phyloP scores from a whole-genome alignment of 1,284 basidiomycete genomes.

The Paramarasmius palmivorus region DNA sequence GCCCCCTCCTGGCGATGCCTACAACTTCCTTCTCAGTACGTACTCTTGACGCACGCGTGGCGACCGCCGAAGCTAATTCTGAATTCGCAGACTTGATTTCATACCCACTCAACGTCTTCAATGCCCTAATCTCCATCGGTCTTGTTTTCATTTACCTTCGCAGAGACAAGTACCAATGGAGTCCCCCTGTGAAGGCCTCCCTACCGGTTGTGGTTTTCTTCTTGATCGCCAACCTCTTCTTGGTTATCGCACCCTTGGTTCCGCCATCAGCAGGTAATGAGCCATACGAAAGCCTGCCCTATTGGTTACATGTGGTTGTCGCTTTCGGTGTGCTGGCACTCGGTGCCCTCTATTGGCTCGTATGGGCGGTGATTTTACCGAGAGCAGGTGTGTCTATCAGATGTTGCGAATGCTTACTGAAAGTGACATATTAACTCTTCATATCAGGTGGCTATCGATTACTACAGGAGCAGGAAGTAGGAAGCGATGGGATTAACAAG shows the following conservation, averaged over 20 bases:
- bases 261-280: slow-evolving; percentile 7
- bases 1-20: slow-evolving; percentile 13
- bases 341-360: slow-evolving; percentile 10
- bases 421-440: background rate
- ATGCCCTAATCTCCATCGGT: slow-evolving; percentile 11
- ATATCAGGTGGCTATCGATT: background rate
- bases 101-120: slow-evolving; percentile 13
- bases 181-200: slow-evolving; percentile 5
- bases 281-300: slow-evolving; percentile 11
- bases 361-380: slow-evolving; percentile 12
- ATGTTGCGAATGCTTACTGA: background rate
- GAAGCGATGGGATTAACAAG: no score
- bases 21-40: slow-evolving; percentile 11
- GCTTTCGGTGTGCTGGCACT: slow-evolving; percentile 7
- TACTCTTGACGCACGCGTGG: background rate
- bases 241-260: slow-evolving; percentile 10
- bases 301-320: slow-evolving; percentile 13
- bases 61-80: background rate
- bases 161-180: slow-evolving; percentile 2
- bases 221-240: slow-evolving; percentile 9
- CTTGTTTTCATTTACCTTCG: slow-evolving; percentile 9
- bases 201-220: slow-evolving; percentile 8
- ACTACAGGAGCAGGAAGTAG: background rate
- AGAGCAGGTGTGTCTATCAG: slow-evolving; percentile 4
- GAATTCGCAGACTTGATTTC: slow-evolving; percentile 2